Conservation (phyloP, 2,329 filamentous ascomycete species). For the Sclerotinia sclerotiorum region DNA sequence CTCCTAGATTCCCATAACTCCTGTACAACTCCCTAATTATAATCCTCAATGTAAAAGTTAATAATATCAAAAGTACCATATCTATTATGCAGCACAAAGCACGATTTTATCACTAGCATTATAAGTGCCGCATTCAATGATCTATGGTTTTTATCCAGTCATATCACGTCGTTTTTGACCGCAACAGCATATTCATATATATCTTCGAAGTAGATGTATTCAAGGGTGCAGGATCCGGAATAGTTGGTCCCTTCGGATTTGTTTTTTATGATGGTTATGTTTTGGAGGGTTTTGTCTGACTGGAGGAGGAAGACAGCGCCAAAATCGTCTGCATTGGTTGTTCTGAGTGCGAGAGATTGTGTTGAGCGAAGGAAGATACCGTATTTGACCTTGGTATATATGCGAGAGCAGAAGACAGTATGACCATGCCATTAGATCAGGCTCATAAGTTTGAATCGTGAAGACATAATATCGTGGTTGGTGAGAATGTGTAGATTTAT, state of each 20-base stretch:
- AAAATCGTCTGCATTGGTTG: neutral
- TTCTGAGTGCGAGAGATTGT: neutral
- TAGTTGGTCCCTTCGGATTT: neutral
- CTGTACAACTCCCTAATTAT: neutral
- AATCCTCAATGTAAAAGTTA: slow-evolving; percentile 4
- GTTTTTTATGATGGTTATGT: neutral
- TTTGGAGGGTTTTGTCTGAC: neutral
- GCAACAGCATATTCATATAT: neutral
- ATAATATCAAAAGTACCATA: slow-evolving; percentile 1
- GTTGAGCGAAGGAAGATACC: no score
- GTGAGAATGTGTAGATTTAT: neutral
- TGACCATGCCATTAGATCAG: no score
- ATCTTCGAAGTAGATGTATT: slow-evolving; percentile 6
- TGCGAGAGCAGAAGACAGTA: no score
- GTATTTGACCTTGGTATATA: neutral
- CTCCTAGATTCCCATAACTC: neutral
- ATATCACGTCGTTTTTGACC: neutral
- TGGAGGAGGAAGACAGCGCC: slow-evolving; percentile 3
- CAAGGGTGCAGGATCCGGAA: neutral
- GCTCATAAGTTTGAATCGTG: neutral
- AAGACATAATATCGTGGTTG: neutral
- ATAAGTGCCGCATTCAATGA: neutral
- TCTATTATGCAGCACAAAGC: neutral
- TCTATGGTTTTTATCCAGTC: neutral
- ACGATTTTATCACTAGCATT: neutral